phyloP scores from a whole-genome alignment of 2,329 filamentous ascomycete species.

The Escovopsis sp. region DNA sequence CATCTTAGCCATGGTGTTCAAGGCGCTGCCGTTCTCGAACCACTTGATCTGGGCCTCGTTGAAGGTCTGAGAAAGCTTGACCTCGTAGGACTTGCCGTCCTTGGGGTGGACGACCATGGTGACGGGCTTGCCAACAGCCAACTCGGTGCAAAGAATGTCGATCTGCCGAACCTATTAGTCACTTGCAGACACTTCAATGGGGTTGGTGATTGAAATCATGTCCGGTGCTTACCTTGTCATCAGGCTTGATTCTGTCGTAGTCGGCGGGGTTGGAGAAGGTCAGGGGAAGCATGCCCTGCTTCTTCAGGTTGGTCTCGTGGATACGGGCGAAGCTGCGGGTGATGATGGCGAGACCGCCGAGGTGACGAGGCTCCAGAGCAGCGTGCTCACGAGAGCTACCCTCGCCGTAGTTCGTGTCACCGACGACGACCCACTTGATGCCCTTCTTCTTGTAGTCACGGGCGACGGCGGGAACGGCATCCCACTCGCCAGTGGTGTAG shows the following conservation, averaged over 20 bases:
- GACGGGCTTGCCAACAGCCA: slow-evolving; percentile 84
- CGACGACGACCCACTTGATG: slow-evolving; percentile 91
- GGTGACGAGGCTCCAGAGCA: slow-evolving; percentile 91
- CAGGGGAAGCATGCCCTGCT: slow-evolving; percentile 99
- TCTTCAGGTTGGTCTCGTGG: slow-evolving; percentile 99
- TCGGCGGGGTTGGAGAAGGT: slow-evolving; percentile 90
- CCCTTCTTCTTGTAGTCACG: slow-evolving; percentile 98
- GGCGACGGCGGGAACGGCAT: slow-evolving; percentile 81
- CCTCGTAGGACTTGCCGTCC: slow-evolving; percentile 65
- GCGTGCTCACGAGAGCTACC: slow-evolving; percentile 96
- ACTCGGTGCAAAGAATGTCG: slow-evolving; percentile 75
- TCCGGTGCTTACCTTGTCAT: slow-evolving; percentile 52
- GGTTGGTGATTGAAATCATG: too few species aligned
- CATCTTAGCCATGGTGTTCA: slow-evolving; percentile 94
- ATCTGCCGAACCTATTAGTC: slow-evolving; percentile 30
- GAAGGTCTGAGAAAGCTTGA: slow-evolving; percentile 88
- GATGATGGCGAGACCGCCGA: slow-evolving; percentile 94
- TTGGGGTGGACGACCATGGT: slow-evolving; percentile 87
- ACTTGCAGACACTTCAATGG: neutral
- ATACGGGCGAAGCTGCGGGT: slow-evolving; percentile 95
- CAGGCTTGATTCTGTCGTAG: slow-evolving; percentile 91
- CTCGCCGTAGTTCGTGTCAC: slow-evolving; percentile 99
- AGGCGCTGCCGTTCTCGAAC: slow-evolving; percentile 95
- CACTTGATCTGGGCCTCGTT: slow-evolving; percentile 96
- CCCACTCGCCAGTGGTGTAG: slow-evolving; percentile 67